A percentile compares a stretch with the other conserved stretches of the same genome.
Evolutionary conservation across 768 basidiomycete genomes (phyloP).

Genomic region (Boletus reticuloceps): DNA sequence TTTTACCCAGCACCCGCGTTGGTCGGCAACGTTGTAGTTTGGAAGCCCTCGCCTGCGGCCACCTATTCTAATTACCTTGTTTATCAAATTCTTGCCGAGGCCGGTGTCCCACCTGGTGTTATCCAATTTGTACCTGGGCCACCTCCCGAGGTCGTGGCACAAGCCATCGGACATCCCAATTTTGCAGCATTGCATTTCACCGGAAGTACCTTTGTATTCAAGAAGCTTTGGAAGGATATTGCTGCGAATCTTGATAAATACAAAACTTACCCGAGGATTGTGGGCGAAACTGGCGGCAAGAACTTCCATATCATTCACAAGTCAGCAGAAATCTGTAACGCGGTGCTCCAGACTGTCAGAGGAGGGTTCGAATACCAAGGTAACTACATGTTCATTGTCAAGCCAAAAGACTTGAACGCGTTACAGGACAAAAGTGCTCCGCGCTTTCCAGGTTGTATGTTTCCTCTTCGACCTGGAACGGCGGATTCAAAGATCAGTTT

Average conservation of each 20-base stretch:
- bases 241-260: conserved; percentile 85
- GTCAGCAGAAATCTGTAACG: conserved; percentile 83
- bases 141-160: conserved; percentile 79
- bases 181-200: conserved; percentile 97
- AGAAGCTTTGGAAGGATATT: conserved; percentile 95
- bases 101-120: conserved; percentile 90
- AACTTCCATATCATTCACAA: conserved; percentile 95
- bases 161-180: conserved; percentile 71
- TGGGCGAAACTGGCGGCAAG: conserved; percentile 98
- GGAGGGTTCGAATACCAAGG: conserved; percentile 97
- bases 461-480: conserved; percentile 79
- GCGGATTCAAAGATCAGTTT: conserved; percentile 81
- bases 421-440: conserved; percentile 90
- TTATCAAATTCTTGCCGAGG: conserved; percentile 88
- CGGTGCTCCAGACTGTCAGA: conserved; percentile 85
- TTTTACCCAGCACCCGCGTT: conserved; percentile 70
- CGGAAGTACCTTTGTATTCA: conserved; percentile 93
- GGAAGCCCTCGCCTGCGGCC: conserved; percentile 97
- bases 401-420: not conserved
- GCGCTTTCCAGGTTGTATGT: conserved; percentile 92
- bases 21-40: conserved; percentile 91
- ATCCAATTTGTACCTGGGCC: conserved; percentile 97
- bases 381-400: conserved; percentile 17
- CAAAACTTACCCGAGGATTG: conserved; percentile 87
- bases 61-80: conserved; percentile 94